A percentile compares a stretch with the other conserved stretches of the same genome.
Conservation (phyloP, 108 stramenopile genomes). For the Asterionellopsis glacialis region DNA sequence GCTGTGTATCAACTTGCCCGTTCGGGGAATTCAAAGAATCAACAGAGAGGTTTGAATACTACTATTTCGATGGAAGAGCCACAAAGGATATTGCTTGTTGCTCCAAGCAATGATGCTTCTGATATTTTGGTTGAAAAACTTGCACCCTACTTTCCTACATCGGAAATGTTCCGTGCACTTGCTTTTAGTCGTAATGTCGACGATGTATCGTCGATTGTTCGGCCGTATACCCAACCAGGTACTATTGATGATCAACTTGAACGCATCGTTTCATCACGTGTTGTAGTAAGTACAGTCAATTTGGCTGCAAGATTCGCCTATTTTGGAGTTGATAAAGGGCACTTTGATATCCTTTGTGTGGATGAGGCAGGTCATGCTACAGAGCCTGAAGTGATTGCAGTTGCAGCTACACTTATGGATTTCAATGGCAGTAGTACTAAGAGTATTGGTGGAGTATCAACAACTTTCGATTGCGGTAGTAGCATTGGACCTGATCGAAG, state of each 20-base stretch:
- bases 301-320: conserved; percentile 38
- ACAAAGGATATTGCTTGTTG: conserved; percentile 42
- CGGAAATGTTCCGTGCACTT: conserved; percentile 43
- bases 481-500: neutral
- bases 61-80: conserved; percentile 16
- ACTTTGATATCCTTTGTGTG: conserved; percentile 45
- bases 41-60: conserved; percentile 12
- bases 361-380: conserved; percentile 76
- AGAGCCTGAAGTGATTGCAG: conserved; percentile 46
- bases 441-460: neutral
- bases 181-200: conserved; percentile 43
- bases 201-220: conserved; percentile 28
- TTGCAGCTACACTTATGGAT: conserved; percentile 21
- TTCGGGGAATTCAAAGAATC: neutral
- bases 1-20: conserved; percentile 43
- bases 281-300: conserved; percentile 42
- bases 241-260: too few relatives aligned
- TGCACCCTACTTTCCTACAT: conserved; percentile 20
- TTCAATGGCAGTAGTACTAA: conserved; percentile 3
- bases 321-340: conserved; percentile 25
- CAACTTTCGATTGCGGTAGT: too few relatives aligned
- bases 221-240: conserved; percentile 1
- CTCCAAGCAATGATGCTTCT: conserved; percentile 58
- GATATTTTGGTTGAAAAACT: conserved; percentile 56
- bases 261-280: conserved; percentile 5